Percentiles rank a stretch among this genome's conserved stretches.
These are phyloP conservation scores for Verticillium tricorpus DNA, from an alignment of 2,329 filamentous ascomycete genomes.

Conservation along the genomic window DNA sequence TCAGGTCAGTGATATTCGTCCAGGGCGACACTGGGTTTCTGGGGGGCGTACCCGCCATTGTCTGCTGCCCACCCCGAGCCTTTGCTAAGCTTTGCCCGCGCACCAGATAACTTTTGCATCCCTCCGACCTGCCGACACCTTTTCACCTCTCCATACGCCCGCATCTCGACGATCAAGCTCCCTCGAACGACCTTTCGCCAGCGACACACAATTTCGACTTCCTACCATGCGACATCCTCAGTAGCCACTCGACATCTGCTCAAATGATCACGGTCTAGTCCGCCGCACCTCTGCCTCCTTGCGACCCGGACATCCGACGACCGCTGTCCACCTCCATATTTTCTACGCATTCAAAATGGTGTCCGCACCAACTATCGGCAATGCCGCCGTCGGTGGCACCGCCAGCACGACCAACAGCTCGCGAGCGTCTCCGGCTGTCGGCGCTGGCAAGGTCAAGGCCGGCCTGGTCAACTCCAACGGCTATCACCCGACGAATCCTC, in stretches of 20 bases:
- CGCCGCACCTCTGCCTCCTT: not conserved
- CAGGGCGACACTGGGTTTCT: not conserved
- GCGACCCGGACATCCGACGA: not conserved
- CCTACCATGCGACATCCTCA: not conserved
- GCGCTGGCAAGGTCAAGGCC: constrained; percentile 41
- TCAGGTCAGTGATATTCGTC: not conserved
- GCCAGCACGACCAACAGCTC: constrained; percentile 45
- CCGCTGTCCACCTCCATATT: not conserved
- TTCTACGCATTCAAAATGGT: constrained; percentile 27
- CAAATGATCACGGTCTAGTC: not conserved
- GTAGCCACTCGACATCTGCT: not conserved
- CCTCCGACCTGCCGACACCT: not conserved
- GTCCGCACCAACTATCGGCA: constrained; percentile 32
- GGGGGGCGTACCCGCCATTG: not conserved
- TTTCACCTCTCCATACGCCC: not conserved
- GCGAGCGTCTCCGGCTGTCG: constrained; percentile 46
- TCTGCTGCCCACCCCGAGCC: not conserved
- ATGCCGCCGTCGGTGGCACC: constrained; percentile 25
- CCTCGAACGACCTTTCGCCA: not conserved
- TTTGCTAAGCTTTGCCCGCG: not conserved
- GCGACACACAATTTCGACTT: not conserved
- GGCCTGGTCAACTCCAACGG: constrained; percentile 49
- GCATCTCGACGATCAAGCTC: not conserved
- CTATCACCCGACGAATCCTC: constrained; percentile 45
- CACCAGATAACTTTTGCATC: not conserved